Evolutionary conservation across 495 filamentous ascomycete genomes (phyloP), one percentile per base, ranked within the genome.

Genomic region (Penicillium silybi): DNA sequence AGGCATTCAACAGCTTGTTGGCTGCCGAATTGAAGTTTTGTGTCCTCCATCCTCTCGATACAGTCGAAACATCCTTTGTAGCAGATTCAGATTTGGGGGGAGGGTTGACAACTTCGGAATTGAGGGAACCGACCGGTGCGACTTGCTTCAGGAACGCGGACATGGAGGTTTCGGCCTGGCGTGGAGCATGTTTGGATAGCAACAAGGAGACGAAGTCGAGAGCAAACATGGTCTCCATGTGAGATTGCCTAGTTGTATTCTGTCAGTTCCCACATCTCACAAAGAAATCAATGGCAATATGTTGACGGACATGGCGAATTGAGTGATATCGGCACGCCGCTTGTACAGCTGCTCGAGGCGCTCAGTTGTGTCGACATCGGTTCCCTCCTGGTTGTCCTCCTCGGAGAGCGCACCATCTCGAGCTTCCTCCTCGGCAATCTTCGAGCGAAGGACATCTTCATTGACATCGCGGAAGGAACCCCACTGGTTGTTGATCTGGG

Each of bases 161-260:
- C 55, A 97, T 81, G 25, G 88, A 86, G 27, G 70, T 63, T 52
- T 81, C 81, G 19, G 86, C 88, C 53, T 80, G 80, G 35, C 79
- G 79, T 4, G 88, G 85, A 2, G 76, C 73, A 56, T 93, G 79
- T 62, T 89, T 89, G 8, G 91, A 89, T 1, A 95, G 73, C 1
- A 96, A 70, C 9, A 96, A 80, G 11, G 93, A 96, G 35, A 96
- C 67, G 56, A 90, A 88, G 62, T 97, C 90, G 44, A 96, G 80
- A 3, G 83, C 81, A 22, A 84, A 72, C 62, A 83, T 64, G 37
- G 86, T 80, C 57, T 86, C 80, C 62, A 85, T 80, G 34, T 84
- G 77, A 5, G 89, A 89, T 58, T 77, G 68, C 19, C 82, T 85
- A 50, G n/a, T 53, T 16, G 41, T 10, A 7, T 25, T 44, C 18